Evolutionary conservation across 1,139 yeast species (phyloP).

Genomic region (Scheffersomyces cryptocercus): DNA sequence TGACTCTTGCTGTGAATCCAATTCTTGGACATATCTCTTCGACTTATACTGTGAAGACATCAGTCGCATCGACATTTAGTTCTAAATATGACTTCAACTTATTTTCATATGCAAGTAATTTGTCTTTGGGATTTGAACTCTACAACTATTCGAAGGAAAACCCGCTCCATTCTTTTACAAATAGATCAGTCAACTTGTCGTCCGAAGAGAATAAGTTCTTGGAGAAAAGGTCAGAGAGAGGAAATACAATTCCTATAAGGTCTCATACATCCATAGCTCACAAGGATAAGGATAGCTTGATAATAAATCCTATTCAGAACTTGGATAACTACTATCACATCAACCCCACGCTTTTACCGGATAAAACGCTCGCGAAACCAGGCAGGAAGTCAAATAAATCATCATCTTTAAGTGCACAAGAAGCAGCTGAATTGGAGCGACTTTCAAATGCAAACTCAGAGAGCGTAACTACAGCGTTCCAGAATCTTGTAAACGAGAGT

Average conservation of each 20-base stretch:
- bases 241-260: neutral
- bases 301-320: conserved; percentile 23
- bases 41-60: conserved; percentile 83
- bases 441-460: conserved; percentile 13
- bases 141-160: conserved; percentile 48
- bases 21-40: conserved; percentile 87
- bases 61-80: conserved; percentile 74
- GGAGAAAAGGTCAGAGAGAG: neutral
- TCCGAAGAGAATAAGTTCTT: neutral
- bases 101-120: conserved; percentile 85
- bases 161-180: conserved; percentile 1
- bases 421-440: too few species aligned
- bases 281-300: conserved; percentile 3
- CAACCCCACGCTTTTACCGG: conserved; percentile 25
- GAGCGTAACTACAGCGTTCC: conserved; percentile 55
- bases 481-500: conserved; percentile 50
- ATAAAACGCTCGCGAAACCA: conserved; percentile 1
- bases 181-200: neutral
- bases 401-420: neutral
- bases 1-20: conserved; percentile 88
- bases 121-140: conserved; percentile 83
- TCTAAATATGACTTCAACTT: conserved; percentile 88
- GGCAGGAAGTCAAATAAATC: neutral
- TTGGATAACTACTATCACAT: conserved; percentile 26
- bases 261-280: conserved; percentile 1